A percentile compares a stretch with the other conserved stretches of the same genome.
These are phyloP conservation scores for Solanum hybrid DNA, from an alignment of 305 asterid genomes.

Conservation along the genomic window DNA sequence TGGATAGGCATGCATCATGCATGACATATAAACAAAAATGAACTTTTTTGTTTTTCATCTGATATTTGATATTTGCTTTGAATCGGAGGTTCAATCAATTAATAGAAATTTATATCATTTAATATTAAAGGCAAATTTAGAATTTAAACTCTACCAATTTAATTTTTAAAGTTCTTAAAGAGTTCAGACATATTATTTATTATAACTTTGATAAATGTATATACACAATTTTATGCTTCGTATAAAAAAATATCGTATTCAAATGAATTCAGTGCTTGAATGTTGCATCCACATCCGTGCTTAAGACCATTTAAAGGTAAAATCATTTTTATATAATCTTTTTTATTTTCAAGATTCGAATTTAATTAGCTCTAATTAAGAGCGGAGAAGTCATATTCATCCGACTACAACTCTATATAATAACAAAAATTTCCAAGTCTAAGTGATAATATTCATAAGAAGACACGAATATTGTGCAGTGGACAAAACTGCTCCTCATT, in stretches of 20 bases:
- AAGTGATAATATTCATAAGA: background rate
- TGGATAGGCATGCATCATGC: background rate
- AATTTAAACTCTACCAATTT: rapidly evolving
- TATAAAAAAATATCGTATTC: background rate
- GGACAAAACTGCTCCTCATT: background rate
- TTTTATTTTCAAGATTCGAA: background rate
- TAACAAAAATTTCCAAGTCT: background rate
- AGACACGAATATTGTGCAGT: background rate
- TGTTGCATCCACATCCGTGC: rapidly evolving
- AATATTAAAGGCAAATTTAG: rapidly evolving
- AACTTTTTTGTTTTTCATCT: background rate
- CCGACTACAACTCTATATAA: rapidly evolving
- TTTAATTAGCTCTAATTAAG: background rate
- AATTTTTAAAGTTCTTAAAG: background rate
- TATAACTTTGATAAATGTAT: background rate
- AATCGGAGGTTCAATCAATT: too few relatives aligned
- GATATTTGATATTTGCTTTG: background rate
- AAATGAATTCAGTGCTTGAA: background rate
- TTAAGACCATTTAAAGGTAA: background rate
- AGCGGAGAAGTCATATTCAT: rapidly evolving
- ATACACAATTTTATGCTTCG: background rate
- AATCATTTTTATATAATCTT: background rate
- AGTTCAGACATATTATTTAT: background rate
- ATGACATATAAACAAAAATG: conserved; percentile 4
- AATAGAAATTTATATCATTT: rapidly evolving